Conservation (phyloP, 2,329 filamentous ascomycete species). For the Tolypocladium tundrense region DNA sequence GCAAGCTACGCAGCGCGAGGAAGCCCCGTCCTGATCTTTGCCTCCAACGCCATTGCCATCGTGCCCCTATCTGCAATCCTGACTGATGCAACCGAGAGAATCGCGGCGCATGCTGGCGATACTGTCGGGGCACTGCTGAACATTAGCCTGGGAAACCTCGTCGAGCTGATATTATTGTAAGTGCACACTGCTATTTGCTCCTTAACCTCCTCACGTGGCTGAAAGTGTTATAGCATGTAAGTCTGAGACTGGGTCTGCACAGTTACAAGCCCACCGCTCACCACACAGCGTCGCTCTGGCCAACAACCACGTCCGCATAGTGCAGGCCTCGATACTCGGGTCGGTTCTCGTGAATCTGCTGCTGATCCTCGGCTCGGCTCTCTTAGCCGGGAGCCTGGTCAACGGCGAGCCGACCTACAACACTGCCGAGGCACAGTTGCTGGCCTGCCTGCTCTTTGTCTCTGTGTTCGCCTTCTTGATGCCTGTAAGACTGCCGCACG, state of each 20-base stretch:
- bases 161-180: conserved; percentile 51
- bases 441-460: conserved; percentile 25
- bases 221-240: conserved; percentile 20
- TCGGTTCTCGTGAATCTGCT: conserved; percentile 70
- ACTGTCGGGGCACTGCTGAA: conserved; percentile 50
- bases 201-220: background rate
- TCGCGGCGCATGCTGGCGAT: conserved; percentile 46
- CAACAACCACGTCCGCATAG: conserved; percentile 59
- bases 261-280: background rate
- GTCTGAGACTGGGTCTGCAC: conserved; percentile 3
- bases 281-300: conserved; percentile 35
- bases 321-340: conserved; percentile 65
- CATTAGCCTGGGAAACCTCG: conserved; percentile 52
- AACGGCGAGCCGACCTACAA: conserved; percentile 50
- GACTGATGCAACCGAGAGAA: conserved; percentile 49
- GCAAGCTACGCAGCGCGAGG: conserved; percentile 32
- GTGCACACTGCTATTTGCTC: conserved; percentile 16
- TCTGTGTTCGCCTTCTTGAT: conserved; percentile 28
- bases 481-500: conserved; percentile 14
- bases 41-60: conserved; percentile 51
- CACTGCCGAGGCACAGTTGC: conserved; percentile 21
- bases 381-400: conserved; percentile 57
- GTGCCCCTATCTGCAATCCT: conserved; percentile 47
- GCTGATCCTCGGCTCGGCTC: conserved; percentile 66
- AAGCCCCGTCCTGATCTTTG: conserved; percentile 36